Evolutionary conservation across 2,329 filamentous ascomycete genomes (phyloP).

Genomic region (Aspergillus flavus): DNA sequence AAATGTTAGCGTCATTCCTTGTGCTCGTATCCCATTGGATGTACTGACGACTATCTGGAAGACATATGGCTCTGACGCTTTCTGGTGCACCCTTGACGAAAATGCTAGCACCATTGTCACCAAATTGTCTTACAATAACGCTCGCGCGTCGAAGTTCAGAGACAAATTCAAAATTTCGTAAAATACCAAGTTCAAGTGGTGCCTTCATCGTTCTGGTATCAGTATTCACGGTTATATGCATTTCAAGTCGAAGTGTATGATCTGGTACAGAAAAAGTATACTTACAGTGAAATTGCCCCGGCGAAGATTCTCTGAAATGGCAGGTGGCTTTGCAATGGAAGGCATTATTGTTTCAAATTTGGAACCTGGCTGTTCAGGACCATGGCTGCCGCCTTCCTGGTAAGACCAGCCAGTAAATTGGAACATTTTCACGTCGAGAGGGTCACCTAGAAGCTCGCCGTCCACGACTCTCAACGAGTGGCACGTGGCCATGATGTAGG

Average conservation of each 20-base stretch:
- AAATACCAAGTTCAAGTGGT: constrained; percentile 81
- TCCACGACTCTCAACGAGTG: constrained; percentile 89
- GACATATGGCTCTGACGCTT: constrained; percentile 92
- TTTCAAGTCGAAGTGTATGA: background rate
- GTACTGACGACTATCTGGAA: constrained; percentile 71
- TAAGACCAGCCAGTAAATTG: constrained; percentile 92
- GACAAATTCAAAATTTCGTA: constrained; percentile 92
- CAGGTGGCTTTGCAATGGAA: constrained; percentile 83
- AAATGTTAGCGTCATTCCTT: constrained; percentile 29
- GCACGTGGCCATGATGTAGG: constrained; percentile 97
- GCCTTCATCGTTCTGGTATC: constrained; percentile 21
- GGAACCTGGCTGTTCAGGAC: constrained; percentile 64
- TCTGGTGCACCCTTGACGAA: constrained; percentile 98
- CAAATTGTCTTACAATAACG: constrained; percentile 87
- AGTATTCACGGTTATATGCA: background rate
- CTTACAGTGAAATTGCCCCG: constrained; percentile 26
- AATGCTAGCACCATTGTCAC: constrained; percentile 78
- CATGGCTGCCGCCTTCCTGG: constrained; percentile 76
- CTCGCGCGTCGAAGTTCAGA: constrained; percentile 90
- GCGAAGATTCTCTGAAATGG: constrained; percentile 51
- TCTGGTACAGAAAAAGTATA: background rate
- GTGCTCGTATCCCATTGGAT: background rate
- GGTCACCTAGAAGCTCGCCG: constrained; percentile 86
- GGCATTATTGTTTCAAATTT: constrained; percentile 74
- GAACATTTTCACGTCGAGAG: constrained; percentile 97